Evolutionary conservation across 495 filamentous ascomycete genomes (phyloP).

Genomic region (Talaromyces adpressus): DNA sequence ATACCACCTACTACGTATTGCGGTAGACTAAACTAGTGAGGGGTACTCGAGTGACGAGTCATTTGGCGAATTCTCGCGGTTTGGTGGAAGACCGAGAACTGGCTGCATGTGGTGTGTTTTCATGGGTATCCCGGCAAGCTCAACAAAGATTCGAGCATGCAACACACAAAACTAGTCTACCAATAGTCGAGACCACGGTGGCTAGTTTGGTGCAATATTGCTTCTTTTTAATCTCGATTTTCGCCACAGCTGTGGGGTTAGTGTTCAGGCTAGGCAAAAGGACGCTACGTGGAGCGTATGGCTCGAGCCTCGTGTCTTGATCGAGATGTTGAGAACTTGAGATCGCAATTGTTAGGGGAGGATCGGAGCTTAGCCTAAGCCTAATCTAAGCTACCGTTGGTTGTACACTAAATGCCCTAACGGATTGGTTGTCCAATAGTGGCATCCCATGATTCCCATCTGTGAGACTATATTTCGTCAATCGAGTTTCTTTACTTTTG

Average conservation of each 20-base stretch:
- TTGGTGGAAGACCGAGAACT: not conserved
- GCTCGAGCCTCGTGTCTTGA: not conserved
- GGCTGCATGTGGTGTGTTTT: not conserved
- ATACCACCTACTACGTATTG: not conserved
- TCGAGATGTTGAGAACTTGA: not conserved
- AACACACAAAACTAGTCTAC: not conserved
- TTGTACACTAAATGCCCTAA: not conserved
- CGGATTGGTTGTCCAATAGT: not conserved
- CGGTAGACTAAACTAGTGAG: not conserved
- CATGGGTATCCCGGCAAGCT: not conserved
- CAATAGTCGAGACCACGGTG: not conserved
- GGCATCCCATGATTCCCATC: not conserved
- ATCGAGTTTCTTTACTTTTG: not conserved
- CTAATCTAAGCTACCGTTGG: not conserved
- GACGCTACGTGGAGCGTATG: not conserved
- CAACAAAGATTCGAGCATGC: not conserved
- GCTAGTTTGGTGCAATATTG: not conserved
- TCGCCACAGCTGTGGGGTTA: conserved; percentile 2
- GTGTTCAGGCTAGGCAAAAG: not conserved
- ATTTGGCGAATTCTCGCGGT: not conserved
- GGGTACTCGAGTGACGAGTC: not conserved
- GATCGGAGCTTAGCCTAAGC: not conserved
- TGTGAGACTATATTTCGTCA: not conserved
- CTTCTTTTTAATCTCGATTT: conserved; percentile 2
- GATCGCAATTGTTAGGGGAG: not conserved